Base-by-base conservation (phyloP, 768 basidiomycete species). In the Rhizopogon rudus region DNA sequence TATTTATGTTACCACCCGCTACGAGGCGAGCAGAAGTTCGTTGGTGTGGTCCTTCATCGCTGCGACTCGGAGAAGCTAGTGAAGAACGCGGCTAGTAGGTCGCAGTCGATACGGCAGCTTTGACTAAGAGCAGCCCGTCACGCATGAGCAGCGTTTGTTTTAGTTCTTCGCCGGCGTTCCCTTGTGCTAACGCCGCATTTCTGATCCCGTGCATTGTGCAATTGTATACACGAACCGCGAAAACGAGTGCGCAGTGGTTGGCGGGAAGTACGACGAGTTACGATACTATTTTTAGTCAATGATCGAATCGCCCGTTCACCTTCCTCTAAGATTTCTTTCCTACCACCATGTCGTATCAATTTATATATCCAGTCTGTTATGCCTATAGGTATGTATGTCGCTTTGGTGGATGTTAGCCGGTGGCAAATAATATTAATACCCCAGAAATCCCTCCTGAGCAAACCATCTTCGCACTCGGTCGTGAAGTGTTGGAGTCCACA, bases 1-100 rank as follows among this genome's bases (percentile, higher is more conserved):
- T 1, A 78, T 99, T 53, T 98, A 87, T 65, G 95, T 97, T 22
- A 77, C 82, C 3, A 85, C 85, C 5, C 95, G 74, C 79, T 84
- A 76, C 78, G 83, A 29, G 80, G 83, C 48, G 25, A 25, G 25
- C 25, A 25, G 25, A 25, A 25, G 63, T 93, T 81, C 61, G 79
- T 98, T 44, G 97, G 97, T 29, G 78, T 99, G 35, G 92, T 91
- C 7, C 77, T 89, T 28, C 79, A 85, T 48, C 25, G 25, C 25
- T 83, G 84, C 50, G 91, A 91, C 33, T 25, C 25, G 25, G 94
- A 99, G 64, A 82, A 77, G 57, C 80, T 98, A 16, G 63, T 25
- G 25, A 25, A 25, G 25, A 25, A 25, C 3, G 25, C 25, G 25
- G 25, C 25, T 25, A 25, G 25, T 25, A 4, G 25, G 25, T 25